These are phyloP conservation scores for Sporothrix brasiliensis DNA, from an alignment of 2,329 filamentous ascomycete species.

Conservation along the genomic window DNA sequence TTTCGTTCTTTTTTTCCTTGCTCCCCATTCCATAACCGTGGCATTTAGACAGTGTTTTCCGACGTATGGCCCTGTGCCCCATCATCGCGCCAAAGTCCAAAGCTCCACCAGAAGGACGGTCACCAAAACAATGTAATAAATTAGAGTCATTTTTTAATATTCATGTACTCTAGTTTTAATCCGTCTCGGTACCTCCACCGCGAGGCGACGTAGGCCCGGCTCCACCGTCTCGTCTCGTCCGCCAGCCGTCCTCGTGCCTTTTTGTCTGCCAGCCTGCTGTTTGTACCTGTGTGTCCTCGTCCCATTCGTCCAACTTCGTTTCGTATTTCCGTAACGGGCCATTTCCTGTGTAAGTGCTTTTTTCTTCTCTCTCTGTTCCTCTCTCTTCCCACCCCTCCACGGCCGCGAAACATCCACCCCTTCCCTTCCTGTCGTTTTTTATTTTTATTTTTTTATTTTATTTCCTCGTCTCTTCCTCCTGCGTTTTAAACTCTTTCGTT, in stretches of 20 bases:
- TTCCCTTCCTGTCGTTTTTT: slow-evolving; percentile 4
- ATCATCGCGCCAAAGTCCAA: too few relatives aligned
- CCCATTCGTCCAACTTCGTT: slow-evolving; percentile 1
- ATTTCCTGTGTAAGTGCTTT: slow-evolving; percentile 6
- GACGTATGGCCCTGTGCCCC: too few relatives aligned
- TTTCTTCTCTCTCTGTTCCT: neutral
- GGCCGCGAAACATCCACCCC: slow-evolving; percentile 1
- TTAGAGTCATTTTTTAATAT: too few relatives aligned
- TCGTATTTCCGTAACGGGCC: slow-evolving; percentile 21
- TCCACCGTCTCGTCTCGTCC: slow-evolving; percentile 30
- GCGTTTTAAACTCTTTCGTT: neutral
- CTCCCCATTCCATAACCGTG: too few relatives aligned
- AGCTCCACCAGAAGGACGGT: slow-evolving; percentile 6
- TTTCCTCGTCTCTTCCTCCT: slow-evolving; percentile 14
- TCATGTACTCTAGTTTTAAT: neutral
- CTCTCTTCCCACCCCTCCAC: slow-evolving; percentile 14
- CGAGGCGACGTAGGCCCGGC: slow-evolving; percentile 26
- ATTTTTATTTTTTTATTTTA: slow-evolving; percentile 11
- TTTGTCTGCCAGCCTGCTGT: neutral
- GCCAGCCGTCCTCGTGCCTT: slow-evolving; percentile 7
- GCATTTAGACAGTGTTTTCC: too few relatives aligned
- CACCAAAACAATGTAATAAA: neutral
- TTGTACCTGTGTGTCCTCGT: slow-evolving; percentile 19
- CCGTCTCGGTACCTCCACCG: neutral
- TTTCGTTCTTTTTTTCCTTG: too few relatives aligned